phyloP scores from a whole-genome alignment of 129 eudicot species.

The Artemisia tridentata region DNA sequence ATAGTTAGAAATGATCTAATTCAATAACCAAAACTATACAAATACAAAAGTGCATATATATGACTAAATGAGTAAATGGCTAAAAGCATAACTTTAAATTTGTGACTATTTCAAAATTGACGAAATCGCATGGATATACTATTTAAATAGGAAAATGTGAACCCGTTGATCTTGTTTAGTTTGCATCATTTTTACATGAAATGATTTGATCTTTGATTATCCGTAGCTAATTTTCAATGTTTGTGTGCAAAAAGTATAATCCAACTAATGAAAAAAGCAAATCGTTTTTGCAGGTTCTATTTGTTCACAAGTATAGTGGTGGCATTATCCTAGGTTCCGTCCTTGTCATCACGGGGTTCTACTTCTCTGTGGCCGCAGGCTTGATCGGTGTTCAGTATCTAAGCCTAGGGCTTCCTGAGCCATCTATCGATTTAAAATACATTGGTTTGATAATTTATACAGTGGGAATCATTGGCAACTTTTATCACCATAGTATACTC shows the following conservation, averaged over 20 bases:
- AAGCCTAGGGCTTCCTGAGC: slow-evolving; percentile 38
- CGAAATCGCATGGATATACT: too few species aligned
- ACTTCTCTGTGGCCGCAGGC: slow-evolving; percentile 27
- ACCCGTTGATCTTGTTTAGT: too few species aligned
- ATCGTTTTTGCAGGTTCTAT: slow-evolving; percentile 38
- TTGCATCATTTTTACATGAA: too few species aligned
- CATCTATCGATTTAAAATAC: slow-evolving; percentile 44
- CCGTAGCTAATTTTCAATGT: too few species aligned
- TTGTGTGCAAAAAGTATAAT: neutral
- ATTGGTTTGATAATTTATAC: slow-evolving; percentile 39
- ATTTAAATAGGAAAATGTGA: too few species aligned
- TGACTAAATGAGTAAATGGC: too few species aligned
- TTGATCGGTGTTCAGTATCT: slow-evolving; percentile 35
- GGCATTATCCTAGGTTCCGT: slow-evolving; percentile 30
- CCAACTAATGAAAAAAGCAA: neutral
- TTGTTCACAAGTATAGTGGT: slow-evolving; percentile 66
- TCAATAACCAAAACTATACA: too few species aligned
- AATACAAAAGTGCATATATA: too few species aligned
- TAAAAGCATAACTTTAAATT: too few species aligned
- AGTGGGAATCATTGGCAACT: slow-evolving; percentile 52
- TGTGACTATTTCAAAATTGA: too few species aligned
- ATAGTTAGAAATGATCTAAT: too few species aligned
- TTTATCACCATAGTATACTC: slow-evolving; percentile 60
- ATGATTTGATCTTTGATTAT: too few species aligned
- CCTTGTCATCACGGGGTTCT: slow-evolving; percentile 27